Evolutionary conservation across 23 red algal genomes (phyloP).

Genomic region (Gracilariopsis chorda): DNA sequence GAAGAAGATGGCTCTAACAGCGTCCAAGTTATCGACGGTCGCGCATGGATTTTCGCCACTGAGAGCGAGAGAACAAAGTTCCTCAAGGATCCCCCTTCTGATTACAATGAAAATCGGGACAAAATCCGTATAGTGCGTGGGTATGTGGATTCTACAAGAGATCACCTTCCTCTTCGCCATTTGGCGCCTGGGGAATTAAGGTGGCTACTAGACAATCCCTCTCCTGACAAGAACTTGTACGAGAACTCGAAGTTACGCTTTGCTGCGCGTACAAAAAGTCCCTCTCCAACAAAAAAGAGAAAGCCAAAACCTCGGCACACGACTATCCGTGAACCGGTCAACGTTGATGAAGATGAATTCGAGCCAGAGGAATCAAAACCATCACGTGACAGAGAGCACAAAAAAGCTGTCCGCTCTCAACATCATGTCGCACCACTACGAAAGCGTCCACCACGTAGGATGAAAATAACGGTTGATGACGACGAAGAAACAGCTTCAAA

Average conservation of each 20-base stretch:
- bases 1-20: slow-evolving; percentile 45
- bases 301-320: not conserved
- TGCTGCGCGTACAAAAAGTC: not conserved
- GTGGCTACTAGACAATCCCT: slow-evolving; percentile 17
- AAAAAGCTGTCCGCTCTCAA: not conserved
- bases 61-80: slow-evolving; percentile 15
- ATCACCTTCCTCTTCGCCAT: slow-evolving; percentile 7
- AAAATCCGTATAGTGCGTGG: slow-evolving; percentile 45
- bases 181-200: slow-evolving; percentile 15
- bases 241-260: not conserved
- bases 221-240: slow-evolving; percentile 28
- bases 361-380: not conserved
- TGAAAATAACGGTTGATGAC: not conserved
- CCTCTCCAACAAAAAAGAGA: not conserved
- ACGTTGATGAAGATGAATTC: slow-evolving; percentile 6
- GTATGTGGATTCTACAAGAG: slow-evolving; percentile 17
- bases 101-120: slow-evolving; percentile 19
- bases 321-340: not conserved
- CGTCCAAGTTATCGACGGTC: slow-evolving; percentile 46
- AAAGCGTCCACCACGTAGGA: not conserved
- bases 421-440: not conserved
- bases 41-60: slow-evolving; percentile 37
- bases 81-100: not conserved
- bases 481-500: not conserved
- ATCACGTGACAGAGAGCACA: not conserved